Conservation (phyloP, 2,329 filamentous ascomycete species). For the Venturia pyrina region DNA sequence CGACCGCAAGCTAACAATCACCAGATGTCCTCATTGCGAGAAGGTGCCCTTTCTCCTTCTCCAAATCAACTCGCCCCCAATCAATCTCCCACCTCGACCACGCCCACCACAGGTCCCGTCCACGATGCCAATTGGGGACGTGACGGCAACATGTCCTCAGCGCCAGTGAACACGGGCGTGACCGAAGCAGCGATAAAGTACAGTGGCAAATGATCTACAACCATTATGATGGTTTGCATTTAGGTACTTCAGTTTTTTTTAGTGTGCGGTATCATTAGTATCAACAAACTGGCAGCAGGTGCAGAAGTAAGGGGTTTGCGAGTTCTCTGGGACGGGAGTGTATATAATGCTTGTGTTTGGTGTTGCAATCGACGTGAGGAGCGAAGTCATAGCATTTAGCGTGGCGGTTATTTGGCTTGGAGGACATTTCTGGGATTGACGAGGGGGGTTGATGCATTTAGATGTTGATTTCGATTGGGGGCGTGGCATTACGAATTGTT, state of each 20-base stretch:
- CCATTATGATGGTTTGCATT: neutral
- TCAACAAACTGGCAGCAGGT: neutral
- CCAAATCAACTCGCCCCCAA: neutral
- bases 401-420: neutral
- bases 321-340: neutral
- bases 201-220: neutral
- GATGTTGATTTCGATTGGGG: no score
- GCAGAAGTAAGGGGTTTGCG: neutral
- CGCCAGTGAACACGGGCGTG: neutral
- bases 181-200: neutral
- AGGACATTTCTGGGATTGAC: neutral
- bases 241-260: neutral
- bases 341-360: neutral
- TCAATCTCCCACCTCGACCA: neutral
- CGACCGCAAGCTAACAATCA: neutral
- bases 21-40: neutral
- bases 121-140: neutral
- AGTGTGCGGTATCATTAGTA: neutral
- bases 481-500: neutral
- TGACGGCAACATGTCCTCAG: neutral
- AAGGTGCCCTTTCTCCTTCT: neutral
- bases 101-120: neutral
- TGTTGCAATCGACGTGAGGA: neutral
- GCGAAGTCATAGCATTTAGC: neutral
- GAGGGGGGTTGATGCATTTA: no score